Evolutionary conservation across 2,329 filamentous ascomycete genomes (phyloP).

Genomic region (Penicillium sp.): DNA sequence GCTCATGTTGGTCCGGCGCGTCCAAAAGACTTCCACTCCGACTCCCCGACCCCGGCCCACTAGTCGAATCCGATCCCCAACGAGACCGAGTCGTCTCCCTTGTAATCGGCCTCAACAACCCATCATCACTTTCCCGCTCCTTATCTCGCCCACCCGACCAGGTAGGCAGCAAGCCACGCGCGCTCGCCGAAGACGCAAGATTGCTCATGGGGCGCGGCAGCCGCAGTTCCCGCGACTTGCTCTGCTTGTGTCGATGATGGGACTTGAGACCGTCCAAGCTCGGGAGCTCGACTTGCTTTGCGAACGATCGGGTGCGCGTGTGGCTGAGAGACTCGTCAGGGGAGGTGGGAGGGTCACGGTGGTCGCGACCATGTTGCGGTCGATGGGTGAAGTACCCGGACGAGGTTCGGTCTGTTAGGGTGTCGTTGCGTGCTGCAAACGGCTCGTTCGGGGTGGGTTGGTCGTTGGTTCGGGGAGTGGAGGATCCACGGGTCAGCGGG

Average conservation of each 20-base stretch:
- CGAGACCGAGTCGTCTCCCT: slow-evolving; percentile 35
- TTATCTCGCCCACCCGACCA: slow-evolving; percentile 33
- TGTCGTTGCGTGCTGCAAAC: slow-evolving; percentile 16
- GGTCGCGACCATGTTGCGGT: background rate
- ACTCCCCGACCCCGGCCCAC: slow-evolving; percentile 24
- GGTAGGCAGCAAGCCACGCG: slow-evolving; percentile 34
- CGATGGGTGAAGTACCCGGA: slow-evolving; percentile 5
- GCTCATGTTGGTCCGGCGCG: slow-evolving; percentile 28
- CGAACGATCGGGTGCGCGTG: slow-evolving; percentile 6
- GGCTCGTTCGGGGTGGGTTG: slow-evolving; percentile 17
- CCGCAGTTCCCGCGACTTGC: slow-evolving; percentile 34
- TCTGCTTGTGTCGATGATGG: slow-evolving; percentile 30
- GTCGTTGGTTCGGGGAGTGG: slow-evolving; percentile 20
- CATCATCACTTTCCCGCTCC: slow-evolving; percentile 33
- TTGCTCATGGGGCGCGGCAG: slow-evolving; percentile 38
- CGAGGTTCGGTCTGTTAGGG: slow-evolving; percentile 16
- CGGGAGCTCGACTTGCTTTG: slow-evolving; percentile 11
- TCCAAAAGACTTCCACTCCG: slow-evolving; percentile 34
- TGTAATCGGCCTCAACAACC: slow-evolving; percentile 32
- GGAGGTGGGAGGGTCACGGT: background rate
- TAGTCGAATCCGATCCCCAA: slow-evolving; percentile 38
- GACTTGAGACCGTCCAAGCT: slow-evolving; percentile 15
- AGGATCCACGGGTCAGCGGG: slow-evolving; percentile 28
- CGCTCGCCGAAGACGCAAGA: slow-evolving; percentile 32
- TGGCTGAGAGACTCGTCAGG: background rate